These are phyloP conservation scores for Fragaria ananassa DNA, from an alignment of 306 rosid genomes.

Conservation along the genomic window DNA sequence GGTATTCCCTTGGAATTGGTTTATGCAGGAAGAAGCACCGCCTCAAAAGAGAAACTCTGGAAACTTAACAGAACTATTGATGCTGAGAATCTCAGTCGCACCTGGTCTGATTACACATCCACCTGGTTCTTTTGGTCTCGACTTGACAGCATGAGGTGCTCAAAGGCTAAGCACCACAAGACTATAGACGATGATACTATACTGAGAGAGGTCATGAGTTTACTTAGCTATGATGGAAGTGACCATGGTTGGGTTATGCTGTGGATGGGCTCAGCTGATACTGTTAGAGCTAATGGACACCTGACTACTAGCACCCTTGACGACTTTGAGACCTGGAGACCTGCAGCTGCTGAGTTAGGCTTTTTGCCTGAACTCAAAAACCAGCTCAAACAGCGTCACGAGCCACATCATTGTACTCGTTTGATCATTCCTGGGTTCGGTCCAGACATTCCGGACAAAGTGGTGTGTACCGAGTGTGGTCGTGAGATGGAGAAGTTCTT, in stretches of 20 bases:
- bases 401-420: conserved; percentile 72
- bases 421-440: conserved; percentile 66
- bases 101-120: conserved; percentile 44
- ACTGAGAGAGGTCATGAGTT: conserved; percentile 64
- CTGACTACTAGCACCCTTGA: conserved; percentile 32
- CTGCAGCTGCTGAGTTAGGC: conserved; percentile 24
- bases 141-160: conserved; percentile 80
- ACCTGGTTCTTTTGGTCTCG: conserved; percentile 89
- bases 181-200: conserved; percentile 51
- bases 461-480: conserved; percentile 81
- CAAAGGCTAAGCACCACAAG: conserved; percentile 46
- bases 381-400: conserved; percentile 34
- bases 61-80: conserved; percentile 36
- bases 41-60: conserved; percentile 43
- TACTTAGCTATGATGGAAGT: conserved; percentile 77
- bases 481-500: conserved; percentile 84
- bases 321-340: conserved; percentile 46
- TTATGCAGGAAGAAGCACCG: conserved; percentile 62
- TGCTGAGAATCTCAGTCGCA: conserved; percentile 42
- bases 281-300: conserved; percentile 69
- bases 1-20: conserved; percentile 46
- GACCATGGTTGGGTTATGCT: conserved; percentile 77
- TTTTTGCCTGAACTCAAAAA: conserved; percentile 38
- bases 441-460: conserved; percentile 59
- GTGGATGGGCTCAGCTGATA: conserved; percentile 45